These are phyloP conservation scores for Henningerozyma blattae DNA, from an alignment of 805 yeast genomes.

Conservation along the genomic window DNA sequence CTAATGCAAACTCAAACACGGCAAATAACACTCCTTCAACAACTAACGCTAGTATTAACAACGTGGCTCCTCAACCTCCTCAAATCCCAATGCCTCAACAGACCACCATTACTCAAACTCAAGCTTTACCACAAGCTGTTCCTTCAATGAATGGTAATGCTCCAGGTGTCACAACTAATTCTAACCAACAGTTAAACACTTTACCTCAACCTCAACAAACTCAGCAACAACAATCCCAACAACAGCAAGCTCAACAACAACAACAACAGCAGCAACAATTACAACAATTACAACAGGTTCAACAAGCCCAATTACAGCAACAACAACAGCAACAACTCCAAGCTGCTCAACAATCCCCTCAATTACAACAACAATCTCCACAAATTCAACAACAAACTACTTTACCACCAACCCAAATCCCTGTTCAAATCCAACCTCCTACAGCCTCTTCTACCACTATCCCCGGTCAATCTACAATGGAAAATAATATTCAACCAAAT, in stretches of 20 bases:
- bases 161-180: no score
- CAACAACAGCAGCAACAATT: conserved; percentile 14
- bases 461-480: conserved; percentile 4
- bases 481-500: conserved; percentile 14
- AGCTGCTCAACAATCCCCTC: conserved; percentile 3
- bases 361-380: conserved; percentile 1
- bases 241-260: background rate
- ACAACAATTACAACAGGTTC: conserved; percentile 10
- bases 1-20: background rate
- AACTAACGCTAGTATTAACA: background rate
- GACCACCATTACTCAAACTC: background rate
- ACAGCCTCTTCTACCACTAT: conserved; percentile 1
- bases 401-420: no score
- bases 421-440: conserved; percentile 5
- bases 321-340: conserved; percentile 8
- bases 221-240: background rate
- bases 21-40: background rate
- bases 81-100: background rate
- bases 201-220: background rate
- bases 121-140: conserved; percentile 1
- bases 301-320: conserved; percentile 12
- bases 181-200: background rate
- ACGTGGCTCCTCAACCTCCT: background rate
- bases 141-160: no score
- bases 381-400: background rate